phyloP scores from a whole-genome alignment of 495 filamentous ascomycete species.

The Neurospora cerealis region DNA sequence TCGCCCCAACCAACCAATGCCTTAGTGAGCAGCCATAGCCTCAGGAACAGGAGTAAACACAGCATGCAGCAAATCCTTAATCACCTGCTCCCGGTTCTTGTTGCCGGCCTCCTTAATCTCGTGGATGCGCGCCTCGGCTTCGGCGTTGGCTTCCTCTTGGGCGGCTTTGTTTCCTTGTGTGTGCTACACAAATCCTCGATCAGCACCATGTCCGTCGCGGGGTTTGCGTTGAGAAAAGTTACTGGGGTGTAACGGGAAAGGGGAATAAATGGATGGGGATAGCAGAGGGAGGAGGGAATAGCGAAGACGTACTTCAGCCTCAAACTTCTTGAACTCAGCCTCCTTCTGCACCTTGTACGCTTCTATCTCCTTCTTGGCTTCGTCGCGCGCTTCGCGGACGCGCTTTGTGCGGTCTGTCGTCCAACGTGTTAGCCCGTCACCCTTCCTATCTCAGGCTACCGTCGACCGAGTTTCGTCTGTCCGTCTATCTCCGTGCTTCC shows the following conservation, averaged over 20 bases:
- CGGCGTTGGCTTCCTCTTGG: constrained; percentile 74
- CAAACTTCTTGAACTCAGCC: constrained; percentile 88
- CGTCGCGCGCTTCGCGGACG: constrained; percentile 87
- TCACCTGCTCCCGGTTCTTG: constrained; percentile 67
- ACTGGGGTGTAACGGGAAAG: neutral
- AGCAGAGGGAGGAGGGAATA: neutral
- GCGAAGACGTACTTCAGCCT: constrained; percentile 58
- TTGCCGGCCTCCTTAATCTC: constrained; percentile 73
- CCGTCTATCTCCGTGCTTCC: too few relatives aligned
- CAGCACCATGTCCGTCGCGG: too few relatives aligned
- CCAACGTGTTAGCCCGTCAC: neutral
- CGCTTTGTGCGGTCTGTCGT: constrained; percentile 83
- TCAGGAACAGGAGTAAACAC: constrained; percentile 39
- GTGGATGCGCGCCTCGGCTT: constrained; percentile 69
- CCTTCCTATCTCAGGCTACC: too few relatives aligned
- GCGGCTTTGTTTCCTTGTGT: constrained; percentile 78
- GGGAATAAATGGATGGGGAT: neutral
- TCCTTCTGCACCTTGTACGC: constrained; percentile 87
- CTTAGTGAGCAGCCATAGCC: neutral
- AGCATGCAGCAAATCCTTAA: constrained; percentile 67
- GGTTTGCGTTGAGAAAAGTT: too few relatives aligned
- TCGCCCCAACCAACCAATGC: too few relatives aligned
- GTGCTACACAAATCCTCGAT: constrained; percentile 30
- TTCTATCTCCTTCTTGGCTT: constrained; percentile 97
- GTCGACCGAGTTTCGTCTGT: too few relatives aligned